phyloP scores from a whole-genome alignment of 371 early-diverging fungal species.

The Globomyces sp. region DNA sequence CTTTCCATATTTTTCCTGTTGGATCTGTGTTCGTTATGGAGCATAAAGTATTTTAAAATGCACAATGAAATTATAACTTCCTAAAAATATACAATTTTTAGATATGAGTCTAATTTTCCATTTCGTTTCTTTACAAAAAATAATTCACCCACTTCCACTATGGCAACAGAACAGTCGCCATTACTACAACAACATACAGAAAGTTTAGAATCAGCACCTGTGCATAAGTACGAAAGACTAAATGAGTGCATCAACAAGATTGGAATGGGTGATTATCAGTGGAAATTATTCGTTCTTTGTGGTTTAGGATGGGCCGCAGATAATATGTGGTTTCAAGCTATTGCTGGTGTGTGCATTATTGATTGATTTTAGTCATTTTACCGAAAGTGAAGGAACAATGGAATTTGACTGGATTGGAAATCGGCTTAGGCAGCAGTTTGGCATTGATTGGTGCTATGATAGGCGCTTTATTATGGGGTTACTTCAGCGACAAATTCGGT shows the following conservation, averaged over 20 bases:
- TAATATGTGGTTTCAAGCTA: slow-evolving; percentile 56
- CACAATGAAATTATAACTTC: too few relatives aligned
- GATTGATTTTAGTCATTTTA: slow-evolving; percentile 51
- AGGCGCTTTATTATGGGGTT: slow-evolving; percentile 82
- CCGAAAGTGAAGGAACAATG: slow-evolving; percentile 64
- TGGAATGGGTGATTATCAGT: slow-evolving; percentile 77
- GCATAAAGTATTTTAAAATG: too few relatives aligned
- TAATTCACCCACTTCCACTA: too few relatives aligned
- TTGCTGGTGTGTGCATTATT: slow-evolving; percentile 52
- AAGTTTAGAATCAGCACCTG: too few relatives aligned
- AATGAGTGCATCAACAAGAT: slow-evolving; percentile 38
- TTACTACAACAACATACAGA: too few relatives aligned
- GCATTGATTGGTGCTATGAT: slow-evolving; percentile 79
- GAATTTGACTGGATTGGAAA: slow-evolving; percentile 19
- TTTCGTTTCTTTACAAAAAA: too few relatives aligned
- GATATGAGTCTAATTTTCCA: too few relatives aligned
- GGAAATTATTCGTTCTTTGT: slow-evolving; percentile 55
- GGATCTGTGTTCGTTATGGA: too few relatives aligned
- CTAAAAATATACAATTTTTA: too few relatives aligned
- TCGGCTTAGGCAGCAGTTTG: slow-evolving; percentile 56
- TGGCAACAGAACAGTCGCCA: too few relatives aligned
- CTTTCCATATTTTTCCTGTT: too few relatives aligned
- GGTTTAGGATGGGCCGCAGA: slow-evolving; percentile 85
- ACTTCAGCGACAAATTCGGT: slow-evolving; percentile 71
- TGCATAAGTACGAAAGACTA: not conserved